Evolutionary conservation across 495 filamentous ascomycete species (phyloP), one percentile per base, ranked within the genome.

Genomic region (Penicillium silybi): DNA sequence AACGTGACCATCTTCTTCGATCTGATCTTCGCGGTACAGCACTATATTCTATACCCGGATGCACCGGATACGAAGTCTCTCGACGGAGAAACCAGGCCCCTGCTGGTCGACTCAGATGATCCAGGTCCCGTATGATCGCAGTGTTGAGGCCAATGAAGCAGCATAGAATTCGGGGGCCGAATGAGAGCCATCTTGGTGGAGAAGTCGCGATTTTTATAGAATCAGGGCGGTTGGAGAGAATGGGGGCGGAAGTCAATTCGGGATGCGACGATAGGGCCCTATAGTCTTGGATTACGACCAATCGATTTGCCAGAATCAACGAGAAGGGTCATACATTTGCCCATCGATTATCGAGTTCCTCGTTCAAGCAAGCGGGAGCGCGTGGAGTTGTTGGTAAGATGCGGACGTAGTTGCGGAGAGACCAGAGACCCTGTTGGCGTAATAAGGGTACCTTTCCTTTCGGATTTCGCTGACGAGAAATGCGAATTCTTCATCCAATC

Each of bases 1-100:
- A 91, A 93, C 61, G 78, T 96, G 45, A 85, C 84, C 38, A 85
- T 97, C 50, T 53, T 87, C n/a, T 97, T 95, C 62, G 92, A 97
- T 61, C 23, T 86, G 6, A 71, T 96, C 20, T 97, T 97, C 58
- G 82, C 96, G 41, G 63, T 77, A 16, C 93, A 98, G 68, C 93
- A 97, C 72, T 97, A 90, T 62, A 69, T 88, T 20, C 69, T 95
- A 5, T 96, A 95, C 64, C 74, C 65, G 25, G 57, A 65, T 35
- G 54, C 60, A 19, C 43, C 45, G 16, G 59, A 67, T 3, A 34
- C 11, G 46, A 44, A 37, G 9, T 2, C 37, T 17, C 59, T 54
- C 11, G 41, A 60, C 2, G 52, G 59, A 49, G 44, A 51, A 29
- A 55, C 47, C 16, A 67, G 66, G 6, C 71, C 71, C 3, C 44